A percentile compares a stretch with the other conserved stretches of the same genome.
These are phyloP conservation scores for Takakia lepidozioides DNA, from an alignment of 225 moss, liverwort and hornwort genomes.

Conservation along the genomic window DNA sequence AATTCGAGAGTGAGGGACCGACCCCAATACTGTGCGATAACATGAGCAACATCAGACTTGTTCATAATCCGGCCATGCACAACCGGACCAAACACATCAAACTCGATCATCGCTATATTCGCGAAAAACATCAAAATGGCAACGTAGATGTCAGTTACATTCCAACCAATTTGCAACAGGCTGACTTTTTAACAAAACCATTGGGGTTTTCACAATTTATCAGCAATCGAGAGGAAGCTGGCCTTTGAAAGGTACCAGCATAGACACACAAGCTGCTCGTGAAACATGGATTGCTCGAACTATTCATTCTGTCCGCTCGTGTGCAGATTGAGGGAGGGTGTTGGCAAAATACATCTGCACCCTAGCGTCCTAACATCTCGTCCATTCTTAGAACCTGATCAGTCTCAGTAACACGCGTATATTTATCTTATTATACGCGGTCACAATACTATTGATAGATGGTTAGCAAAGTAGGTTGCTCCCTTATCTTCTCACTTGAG, in stretches of 20 bases:
- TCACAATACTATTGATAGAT: no score
- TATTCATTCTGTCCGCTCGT: no score
- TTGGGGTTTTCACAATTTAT: not conserved
- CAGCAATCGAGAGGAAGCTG: not conserved
- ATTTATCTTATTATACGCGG: no score
- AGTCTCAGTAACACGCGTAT: no score
- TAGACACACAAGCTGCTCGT: no score
- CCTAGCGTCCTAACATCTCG: no score
- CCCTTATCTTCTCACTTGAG: no score
- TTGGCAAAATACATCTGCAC: no score
- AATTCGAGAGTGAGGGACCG: not conserved
- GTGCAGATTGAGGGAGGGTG: no score
- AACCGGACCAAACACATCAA: not conserved
- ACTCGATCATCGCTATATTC: not conserved
- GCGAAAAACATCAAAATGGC: not conserved
- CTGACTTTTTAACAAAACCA: not conserved
- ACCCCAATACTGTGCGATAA: constrained; percentile 7
- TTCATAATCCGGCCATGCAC: not conserved
- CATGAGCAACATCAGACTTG: not conserved
- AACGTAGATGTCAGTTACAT: not conserved
- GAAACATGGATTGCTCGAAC: no score
- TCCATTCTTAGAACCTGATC: no score
- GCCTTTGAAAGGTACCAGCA: not conserved
- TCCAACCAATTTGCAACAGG: not conserved
- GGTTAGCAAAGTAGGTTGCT: no score